Percentiles rank a stretch among this genome's conserved stretches.
These are phyloP conservation scores for Clohesyomyces aquaticus DNA, from an alignment of 495 filamentous ascomycete species.

Conservation along the genomic window DNA sequence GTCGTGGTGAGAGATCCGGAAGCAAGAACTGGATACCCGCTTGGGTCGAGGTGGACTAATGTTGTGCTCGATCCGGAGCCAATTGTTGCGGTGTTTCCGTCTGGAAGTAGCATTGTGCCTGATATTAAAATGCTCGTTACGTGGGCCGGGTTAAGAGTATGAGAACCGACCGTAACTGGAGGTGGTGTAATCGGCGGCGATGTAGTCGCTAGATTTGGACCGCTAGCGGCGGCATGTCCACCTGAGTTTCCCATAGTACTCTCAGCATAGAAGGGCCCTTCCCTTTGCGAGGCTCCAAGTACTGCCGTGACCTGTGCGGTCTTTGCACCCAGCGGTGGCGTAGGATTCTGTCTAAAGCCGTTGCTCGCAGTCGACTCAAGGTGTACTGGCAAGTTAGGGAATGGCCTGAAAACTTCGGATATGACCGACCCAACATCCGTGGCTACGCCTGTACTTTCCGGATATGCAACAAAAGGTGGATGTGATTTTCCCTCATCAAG, in stretches of 20 bases:
- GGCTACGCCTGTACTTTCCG: too few relatives aligned
- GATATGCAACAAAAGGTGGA: too few relatives aligned
- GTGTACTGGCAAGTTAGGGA: too few relatives aligned
- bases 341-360: too few relatives aligned
- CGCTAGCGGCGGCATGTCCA: not conserved
- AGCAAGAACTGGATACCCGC: slow-evolving; percentile 17
- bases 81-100: slow-evolving; percentile 20
- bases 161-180: slow-evolving; percentile 1
- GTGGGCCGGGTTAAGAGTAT: not conserved
- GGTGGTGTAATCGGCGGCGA: slow-evolving; percentile 2
- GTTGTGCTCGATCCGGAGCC: slow-evolving; percentile 16
- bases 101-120: slow-evolving; percentile 3
- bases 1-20: slow-evolving; percentile 17
- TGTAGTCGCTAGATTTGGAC: not conserved
- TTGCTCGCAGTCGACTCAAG: too few relatives aligned
- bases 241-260: not conserved
- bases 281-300: too few relatives aligned
- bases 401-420: too few relatives aligned
- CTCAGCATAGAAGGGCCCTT: not conserved
- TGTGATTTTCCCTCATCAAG: not conserved
- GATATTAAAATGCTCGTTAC: slow-evolving; percentile 15
- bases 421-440: not conserved
- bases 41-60: slow-evolving; percentile 18
- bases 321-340: too few relatives aligned
- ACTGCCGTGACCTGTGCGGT: too few relatives aligned